These are phyloP conservation scores for Pythium dissimile DNA, from an alignment of 352 stramenopile species.

Conservation along the genomic window DNA sequence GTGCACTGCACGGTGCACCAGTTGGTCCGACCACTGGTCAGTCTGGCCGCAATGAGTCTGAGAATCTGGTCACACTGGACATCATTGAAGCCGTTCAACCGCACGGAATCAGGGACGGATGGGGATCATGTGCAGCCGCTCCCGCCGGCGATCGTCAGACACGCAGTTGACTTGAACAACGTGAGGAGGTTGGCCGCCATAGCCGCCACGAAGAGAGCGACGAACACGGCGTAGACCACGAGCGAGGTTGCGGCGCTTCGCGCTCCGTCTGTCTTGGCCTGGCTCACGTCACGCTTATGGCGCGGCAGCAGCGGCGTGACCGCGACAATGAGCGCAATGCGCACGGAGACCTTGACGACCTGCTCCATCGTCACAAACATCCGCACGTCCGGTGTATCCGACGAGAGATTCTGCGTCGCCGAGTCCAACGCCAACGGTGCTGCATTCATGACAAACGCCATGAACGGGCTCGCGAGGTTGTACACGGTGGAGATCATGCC, in stretches of 20 bases:
- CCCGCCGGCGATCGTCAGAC: no score
- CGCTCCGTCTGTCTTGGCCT: not conserved
- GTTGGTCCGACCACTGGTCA: no score
- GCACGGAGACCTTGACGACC: conserved; percentile 1
- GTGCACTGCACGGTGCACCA: no score
- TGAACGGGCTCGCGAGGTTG: conserved; percentile 12
- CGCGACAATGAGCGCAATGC: conserved; percentile 7
- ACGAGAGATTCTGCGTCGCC: not conserved
- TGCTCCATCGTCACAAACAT: conserved; percentile 3
- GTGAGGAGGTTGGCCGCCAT: no score
- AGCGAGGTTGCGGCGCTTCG: not conserved
- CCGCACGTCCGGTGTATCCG: not conserved
- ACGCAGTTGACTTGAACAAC: no score
- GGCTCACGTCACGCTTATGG: conserved; percentile 15
- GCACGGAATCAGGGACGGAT: no score
- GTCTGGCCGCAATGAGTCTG: no score
- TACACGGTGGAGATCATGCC: conserved; percentile 18
- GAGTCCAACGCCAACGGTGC: not conserved
- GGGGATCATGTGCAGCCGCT: no score
- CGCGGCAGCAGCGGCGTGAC: conserved; percentile 14
- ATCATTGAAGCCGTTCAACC: no score
- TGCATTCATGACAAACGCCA: conserved; percentile 2
- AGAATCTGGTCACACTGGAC: no score
- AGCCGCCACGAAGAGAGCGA: not conserved
- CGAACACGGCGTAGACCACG: not conserved